A percentile compares a stretch with the other conserved stretches of the same genome.
Conservation (phyloP, 192 early-diverging fungal species). For the Backusella psychrophila region DNA sequence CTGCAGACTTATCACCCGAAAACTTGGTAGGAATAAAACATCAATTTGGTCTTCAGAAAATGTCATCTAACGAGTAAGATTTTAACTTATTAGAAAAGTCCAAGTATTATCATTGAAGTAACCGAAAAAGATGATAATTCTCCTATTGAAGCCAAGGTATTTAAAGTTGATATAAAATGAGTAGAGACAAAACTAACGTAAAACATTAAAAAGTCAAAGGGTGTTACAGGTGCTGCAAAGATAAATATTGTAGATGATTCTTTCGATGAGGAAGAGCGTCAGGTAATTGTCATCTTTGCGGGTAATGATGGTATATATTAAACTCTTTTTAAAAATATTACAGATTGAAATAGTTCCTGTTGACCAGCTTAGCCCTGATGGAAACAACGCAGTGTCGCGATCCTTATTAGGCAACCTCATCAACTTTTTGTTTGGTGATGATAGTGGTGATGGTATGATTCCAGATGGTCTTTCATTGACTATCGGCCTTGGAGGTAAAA, state of each 20-base stretch:
- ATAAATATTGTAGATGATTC: background rate
- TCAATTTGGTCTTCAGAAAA: background rate
- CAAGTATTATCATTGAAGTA: background rate
- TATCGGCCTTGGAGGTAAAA: background rate
- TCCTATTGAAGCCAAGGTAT: background rate
- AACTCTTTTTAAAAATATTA: background rate
- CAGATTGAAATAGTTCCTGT: background rate
- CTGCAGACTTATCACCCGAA: background rate
- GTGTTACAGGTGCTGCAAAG: background rate
- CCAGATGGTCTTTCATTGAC: background rate
- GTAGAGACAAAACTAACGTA: background rate
- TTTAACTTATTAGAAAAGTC: background rate
- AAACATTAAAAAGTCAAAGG: background rate
- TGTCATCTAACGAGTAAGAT: background rate
- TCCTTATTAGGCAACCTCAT: background rate
- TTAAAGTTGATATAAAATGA: background rate
- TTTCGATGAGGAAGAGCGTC: background rate
- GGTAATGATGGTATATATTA: background rate
- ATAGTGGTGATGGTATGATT: background rate
- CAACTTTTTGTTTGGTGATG: background rate
- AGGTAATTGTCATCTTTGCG: background rate
- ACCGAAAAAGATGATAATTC: background rate
- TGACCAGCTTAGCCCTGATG: background rate
- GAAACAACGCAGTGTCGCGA: background rate
- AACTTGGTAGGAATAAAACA: background rate